Evolutionary conservation across 2,329 filamentous ascomycete genomes (phyloP).

Genomic region (Didymellaceae sp.): DNA sequence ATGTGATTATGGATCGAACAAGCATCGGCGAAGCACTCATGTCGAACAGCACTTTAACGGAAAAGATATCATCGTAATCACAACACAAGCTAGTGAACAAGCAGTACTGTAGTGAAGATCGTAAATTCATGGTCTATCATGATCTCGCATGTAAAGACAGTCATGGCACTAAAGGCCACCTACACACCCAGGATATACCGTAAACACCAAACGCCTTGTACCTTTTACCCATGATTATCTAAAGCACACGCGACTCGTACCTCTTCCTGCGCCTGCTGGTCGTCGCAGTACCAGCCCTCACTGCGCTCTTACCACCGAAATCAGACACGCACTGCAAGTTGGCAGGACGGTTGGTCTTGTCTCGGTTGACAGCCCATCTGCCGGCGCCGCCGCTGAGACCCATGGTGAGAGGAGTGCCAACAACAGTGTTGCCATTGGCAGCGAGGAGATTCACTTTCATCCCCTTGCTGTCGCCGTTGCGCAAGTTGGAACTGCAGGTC

Average conservation of each 20-base stretch:
- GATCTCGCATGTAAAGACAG: background rate
- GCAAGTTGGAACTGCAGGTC: slow-evolving; percentile 44
- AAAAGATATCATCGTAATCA: too few species aligned
- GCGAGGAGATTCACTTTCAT: slow-evolving; percentile 32
- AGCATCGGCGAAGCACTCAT: too few species aligned
- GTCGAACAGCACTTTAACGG: too few species aligned
- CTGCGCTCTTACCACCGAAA: slow-evolving; percentile 31
- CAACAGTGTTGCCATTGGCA: slow-evolving; percentile 15
- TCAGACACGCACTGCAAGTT: slow-evolving; percentile 38
- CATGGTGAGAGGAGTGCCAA: slow-evolving; percentile 30
- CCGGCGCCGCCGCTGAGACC: slow-evolving; percentile 30
- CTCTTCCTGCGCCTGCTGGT: slow-evolving; percentile 20
- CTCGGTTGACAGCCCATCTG: slow-evolving; percentile 36
- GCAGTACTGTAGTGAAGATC: background rate
- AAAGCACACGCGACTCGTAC: too few species aligned
- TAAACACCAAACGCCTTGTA: too few species aligned
- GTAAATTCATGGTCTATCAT: background rate
- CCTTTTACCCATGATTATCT: too few species aligned
- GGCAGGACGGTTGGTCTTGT: slow-evolving; percentile 36
- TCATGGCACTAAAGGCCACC: too few species aligned
- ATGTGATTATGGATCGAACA: too few species aligned
- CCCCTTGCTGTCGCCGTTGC: slow-evolving; percentile 38
- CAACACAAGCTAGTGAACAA: too few species aligned
- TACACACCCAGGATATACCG: too few species aligned
- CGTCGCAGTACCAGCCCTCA: slow-evolving; percentile 26